Conservation (phyloP, 148 eudicot species). For the Rhododendron molle region DNA sequence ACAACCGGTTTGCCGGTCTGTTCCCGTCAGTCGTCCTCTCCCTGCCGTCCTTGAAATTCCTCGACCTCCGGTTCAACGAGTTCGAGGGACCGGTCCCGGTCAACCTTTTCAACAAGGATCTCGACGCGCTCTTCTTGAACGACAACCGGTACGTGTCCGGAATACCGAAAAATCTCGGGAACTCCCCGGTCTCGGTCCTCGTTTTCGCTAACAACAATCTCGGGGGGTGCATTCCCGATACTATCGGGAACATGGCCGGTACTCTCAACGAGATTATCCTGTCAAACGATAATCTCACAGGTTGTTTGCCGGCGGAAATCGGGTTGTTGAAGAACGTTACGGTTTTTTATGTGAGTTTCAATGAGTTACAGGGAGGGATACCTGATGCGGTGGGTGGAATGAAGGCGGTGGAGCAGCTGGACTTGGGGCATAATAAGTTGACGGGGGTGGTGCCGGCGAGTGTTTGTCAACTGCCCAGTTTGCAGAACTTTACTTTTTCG, state of each 20-base stretch:
- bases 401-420: constrained; percentile 61
- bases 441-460: constrained; percentile 56
- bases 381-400: constrained; percentile 36
- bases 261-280: constrained; percentile 69
- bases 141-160: constrained; percentile 69
- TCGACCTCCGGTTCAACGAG: constrained; percentile 83
- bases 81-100: constrained; percentile 72
- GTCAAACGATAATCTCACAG: constrained; percentile 68
- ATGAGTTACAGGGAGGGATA: constrained; percentile 52
- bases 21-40: constrained; percentile 61
- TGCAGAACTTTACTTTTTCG: constrained; percentile 75
- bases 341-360: constrained; percentile 85
- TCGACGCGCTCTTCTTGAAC: constrained; percentile 80
- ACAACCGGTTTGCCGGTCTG: constrained; percentile 72
- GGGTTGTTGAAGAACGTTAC: constrained; percentile 53
- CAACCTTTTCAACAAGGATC: constrained; percentile 51
- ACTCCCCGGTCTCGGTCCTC: constrained; percentile 86
- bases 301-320: constrained; percentile 62
- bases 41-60: constrained; percentile 51
- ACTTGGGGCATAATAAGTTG: constrained; percentile 69
- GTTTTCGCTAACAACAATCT: constrained; percentile 80
- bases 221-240: constrained; percentile 77
- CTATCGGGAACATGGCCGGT: constrained; percentile 77
- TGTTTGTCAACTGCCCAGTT: constrained; percentile 47
- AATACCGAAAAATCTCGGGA: constrained; percentile 71